Evolutionary conservation across 352 stramenopile genomes (phyloP).

Genomic region (Hyaloperonospora brassicae): DNA sequence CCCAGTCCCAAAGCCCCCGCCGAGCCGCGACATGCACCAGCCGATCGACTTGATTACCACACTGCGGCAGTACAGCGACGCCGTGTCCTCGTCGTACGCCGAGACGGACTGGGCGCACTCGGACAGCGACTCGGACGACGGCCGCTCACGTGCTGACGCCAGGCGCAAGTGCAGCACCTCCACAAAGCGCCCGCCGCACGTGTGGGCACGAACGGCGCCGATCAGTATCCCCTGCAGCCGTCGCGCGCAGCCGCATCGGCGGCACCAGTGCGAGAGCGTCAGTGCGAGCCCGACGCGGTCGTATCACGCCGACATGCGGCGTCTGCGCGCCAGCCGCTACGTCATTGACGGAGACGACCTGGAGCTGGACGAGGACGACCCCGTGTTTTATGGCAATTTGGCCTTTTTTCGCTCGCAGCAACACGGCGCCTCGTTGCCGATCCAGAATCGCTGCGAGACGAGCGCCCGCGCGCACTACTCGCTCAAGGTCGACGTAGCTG

Average conservation of each 20-base stretch:
- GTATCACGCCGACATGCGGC: conserved; percentile 29
- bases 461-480: conserved; percentile 9
- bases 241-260: conserved; percentile 8
- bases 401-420: conserved; percentile 59
- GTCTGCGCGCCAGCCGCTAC: conserved; percentile 21
- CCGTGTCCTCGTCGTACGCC: conserved; percentile 40
- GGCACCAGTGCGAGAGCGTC: conserved; percentile 17
- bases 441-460: conserved; percentile 3
- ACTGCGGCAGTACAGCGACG: conserved; percentile 33
- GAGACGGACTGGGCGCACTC: conserved; percentile 36
- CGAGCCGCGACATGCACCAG: conserved; percentile 23
- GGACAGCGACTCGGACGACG: conserved; percentile 42
- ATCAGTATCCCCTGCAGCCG: conserved; percentile 42
- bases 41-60: conserved; percentile 47
- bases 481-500: conserved; percentile 1
- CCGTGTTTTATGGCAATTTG: conserved; percentile 56
- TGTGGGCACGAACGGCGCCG: conserved; percentile 34
- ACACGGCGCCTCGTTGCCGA: conserved; percentile 11
- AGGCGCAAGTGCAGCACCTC: conserved; percentile 24
- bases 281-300: conserved; percentile 25
- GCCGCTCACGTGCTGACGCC: conserved; percentile 13
- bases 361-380: conserved; percentile 54
- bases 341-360: neutral
- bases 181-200: conserved; percentile 18
- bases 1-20: neutral